A percentile compares a stretch with the other conserved stretches of the same genome.
Evolutionary conservation across 2,329 filamentous ascomycete species (phyloP).

Genomic region (Diaporthe sp.): DNA sequence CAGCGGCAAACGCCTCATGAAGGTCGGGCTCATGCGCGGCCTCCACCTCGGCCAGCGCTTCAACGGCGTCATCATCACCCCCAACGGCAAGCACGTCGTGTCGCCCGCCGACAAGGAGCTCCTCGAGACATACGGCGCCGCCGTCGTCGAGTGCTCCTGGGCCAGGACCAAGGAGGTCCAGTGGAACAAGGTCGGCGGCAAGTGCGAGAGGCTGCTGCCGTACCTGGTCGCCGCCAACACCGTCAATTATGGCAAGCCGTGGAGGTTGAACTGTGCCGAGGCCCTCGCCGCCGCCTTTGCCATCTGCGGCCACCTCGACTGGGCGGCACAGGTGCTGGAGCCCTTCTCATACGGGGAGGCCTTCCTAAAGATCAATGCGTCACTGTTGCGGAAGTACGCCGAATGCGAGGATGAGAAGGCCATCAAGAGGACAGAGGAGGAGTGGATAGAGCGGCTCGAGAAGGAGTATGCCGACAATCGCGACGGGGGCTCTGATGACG

Average conservation of each 20-base stretch:
- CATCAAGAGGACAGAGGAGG: conserved; percentile 85
- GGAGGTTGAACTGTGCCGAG: conserved; percentile 95
- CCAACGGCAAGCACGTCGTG: conserved; percentile 88
- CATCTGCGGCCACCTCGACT: conserved; percentile 92
- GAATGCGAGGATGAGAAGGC: conserved; percentile 84
- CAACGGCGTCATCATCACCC: conserved; percentile 91
- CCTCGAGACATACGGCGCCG: conserved; percentile 89
- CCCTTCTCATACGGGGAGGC: conserved; percentile 90
- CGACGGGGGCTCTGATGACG: conserved; percentile 73
- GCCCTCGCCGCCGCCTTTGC: conserved; percentile 92
- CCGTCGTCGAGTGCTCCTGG: conserved; percentile 98
- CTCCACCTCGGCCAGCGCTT: conserved; percentile 93
- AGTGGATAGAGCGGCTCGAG: conserved; percentile 92
- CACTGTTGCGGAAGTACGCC: conserved; percentile 85
- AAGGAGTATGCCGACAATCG: conserved; percentile 88
- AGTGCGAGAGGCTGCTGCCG: conserved; percentile 89
- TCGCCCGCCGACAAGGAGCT: conserved; percentile 86
- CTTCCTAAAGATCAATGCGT: conserved; percentile 91
- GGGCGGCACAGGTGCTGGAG: conserved; percentile 85
- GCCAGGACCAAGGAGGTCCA: conserved; percentile 92
- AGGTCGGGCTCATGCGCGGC: conserved; percentile 92
- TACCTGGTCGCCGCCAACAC: conserved; percentile 97
- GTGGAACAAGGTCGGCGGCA: conserved; percentile 91
- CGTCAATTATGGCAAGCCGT: conserved; percentile 97
- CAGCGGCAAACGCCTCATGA: conserved; percentile 95